Evolutionary conservation across 148 eudicot genomes (phyloP).

Genomic region (Rhododendron vialii): DNA sequence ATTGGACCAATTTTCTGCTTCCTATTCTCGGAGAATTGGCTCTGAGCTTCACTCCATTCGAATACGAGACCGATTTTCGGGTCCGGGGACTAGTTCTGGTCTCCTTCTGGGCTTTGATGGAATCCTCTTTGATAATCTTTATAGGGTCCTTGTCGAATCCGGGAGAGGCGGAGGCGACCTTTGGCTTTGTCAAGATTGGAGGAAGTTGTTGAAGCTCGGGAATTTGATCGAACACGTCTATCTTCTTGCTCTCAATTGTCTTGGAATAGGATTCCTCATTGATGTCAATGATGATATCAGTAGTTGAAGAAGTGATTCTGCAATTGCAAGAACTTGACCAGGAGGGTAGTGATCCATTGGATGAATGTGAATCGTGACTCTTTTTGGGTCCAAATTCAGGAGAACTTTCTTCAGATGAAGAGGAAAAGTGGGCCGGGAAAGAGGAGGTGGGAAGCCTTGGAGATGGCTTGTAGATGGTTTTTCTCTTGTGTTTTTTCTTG

Average conservation of each 20-base stretch:
- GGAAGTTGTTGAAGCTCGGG: conserved; percentile 33
- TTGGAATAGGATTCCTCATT: conserved; percentile 9
- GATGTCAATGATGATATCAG: conserved; percentile 44
- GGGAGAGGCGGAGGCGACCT: background rate
- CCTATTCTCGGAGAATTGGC: conserved; percentile 29
- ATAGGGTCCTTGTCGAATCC: background rate
- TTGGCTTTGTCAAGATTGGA: conserved; percentile 45
- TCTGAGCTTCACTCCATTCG: conserved; percentile 24
- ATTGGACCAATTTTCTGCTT: conserved; percentile 15
- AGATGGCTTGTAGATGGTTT: conserved; percentile 42
- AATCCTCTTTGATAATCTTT: conserved; percentile 16
- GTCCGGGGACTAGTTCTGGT: background rate
- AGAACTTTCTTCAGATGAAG: conserved; percentile 23
- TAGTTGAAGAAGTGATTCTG: conserved; percentile 28
- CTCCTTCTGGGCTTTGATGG: conserved; percentile 3
- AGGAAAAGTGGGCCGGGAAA: conserved; percentile 12
- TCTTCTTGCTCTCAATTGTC: conserved; percentile 10
- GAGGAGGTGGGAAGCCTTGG: conserved; percentile 23
- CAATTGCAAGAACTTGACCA: conserved; percentile 28
- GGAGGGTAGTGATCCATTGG: conserved; percentile 2
- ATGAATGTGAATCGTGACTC: conserved; percentile 1
- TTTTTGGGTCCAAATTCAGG: conserved; percentile 16
- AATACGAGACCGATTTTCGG: conserved; percentile 16
- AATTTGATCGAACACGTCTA: conserved; percentile 12
- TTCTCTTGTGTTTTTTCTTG: conserved; percentile 21